phyloP scores from a whole-genome alignment of 2,329 filamentous ascomycete genomes.

The Diplodia scrobiculata region DNA sequence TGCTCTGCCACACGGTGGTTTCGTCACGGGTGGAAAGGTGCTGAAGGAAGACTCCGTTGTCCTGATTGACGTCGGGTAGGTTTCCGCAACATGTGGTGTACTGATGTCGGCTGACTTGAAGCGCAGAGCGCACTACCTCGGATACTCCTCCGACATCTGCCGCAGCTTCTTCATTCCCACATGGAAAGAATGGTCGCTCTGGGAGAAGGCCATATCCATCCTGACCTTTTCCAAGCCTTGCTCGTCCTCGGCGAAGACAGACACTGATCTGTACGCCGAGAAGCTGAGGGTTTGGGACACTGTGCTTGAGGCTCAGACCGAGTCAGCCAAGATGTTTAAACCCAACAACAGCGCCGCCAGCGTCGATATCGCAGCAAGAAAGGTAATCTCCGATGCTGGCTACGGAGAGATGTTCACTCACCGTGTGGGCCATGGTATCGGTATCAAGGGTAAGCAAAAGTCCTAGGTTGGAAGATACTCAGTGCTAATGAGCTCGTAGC shows the following conservation, averaged over 20 bases:
- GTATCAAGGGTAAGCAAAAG: slow-evolving; percentile 55
- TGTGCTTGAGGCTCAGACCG: slow-evolving; percentile 64
- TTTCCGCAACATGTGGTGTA: not conserved
- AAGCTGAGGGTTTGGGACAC: slow-evolving; percentile 62
- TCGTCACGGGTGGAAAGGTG: slow-evolving; percentile 53
- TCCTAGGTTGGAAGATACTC: not conserved
- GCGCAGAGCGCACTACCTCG: slow-evolving; percentile 57
- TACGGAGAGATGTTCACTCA: slow-evolving; percentile 64
- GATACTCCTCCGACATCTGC: slow-evolving; percentile 66
- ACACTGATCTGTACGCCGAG: slow-evolving; percentile 41
- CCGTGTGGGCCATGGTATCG: slow-evolving; percentile 65
- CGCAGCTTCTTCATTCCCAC: slow-evolving; percentile 59
- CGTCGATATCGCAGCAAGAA: slow-evolving; percentile 63
- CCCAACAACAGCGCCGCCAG: slow-evolving; percentile 59
- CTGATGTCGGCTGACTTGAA: slow-evolving; percentile 26
- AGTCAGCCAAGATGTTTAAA: slow-evolving; percentile 55
- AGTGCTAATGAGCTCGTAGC: slow-evolving; percentile 40
- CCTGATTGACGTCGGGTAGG: slow-evolving; percentile 60
- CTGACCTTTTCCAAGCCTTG: slow-evolving; percentile 14
- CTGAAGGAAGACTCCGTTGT: slow-evolving; percentile 60
- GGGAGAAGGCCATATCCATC: slow-evolving; percentile 32
- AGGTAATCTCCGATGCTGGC: slow-evolving; percentile 60
- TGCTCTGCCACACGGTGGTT: slow-evolving; percentile 58
- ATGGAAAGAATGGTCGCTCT: slow-evolving; percentile 38
- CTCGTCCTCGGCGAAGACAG: slow-evolving; percentile 30